Base-by-base conservation (phyloP, 2,329 filamentous ascomycete species). In the Curvularia hawaiiensis region DNA sequence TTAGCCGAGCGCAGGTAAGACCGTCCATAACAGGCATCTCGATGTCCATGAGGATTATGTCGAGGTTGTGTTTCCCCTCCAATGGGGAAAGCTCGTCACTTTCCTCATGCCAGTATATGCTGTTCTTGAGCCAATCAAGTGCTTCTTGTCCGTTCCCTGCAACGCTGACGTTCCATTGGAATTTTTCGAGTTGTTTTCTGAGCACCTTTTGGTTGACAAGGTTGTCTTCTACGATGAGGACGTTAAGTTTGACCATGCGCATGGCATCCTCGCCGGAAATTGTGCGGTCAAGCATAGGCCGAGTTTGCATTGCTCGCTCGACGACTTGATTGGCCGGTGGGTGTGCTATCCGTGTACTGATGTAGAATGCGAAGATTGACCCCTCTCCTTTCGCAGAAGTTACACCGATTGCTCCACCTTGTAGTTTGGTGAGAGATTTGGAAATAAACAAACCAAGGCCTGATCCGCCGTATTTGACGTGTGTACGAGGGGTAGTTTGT, bases 391-490 rank as follows among this genome's bases (percentile, higher is more conserved):
- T 69, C 20, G 61, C 62, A 0, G 77, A 78, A 2, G 62, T 65
- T 10, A 80, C 77, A 5, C 78, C 78, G 20, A 80, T 79, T n/a
- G 77, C 71, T 8, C 78, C 78, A 3, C 78, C 78, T 51, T 73
- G 70, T 8, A 75, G 54, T 43, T 61, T 63, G 8, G 63, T 59
- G 6, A 72, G 65, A 1, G 66, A 66, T 20, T 78, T 71, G 16
- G 75, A 77, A n/a, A 80, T 79, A 56, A 79, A 79, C 0, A 80
- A 68, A 0, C 79, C 78, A 0, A 79, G 64, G 0, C 78, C 78
- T 5, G 74, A 77, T 11, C 78, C 78, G 4, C 78, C 78, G 40
- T 80, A 80, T 14, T 73, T 71, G 10, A 73, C 60, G 20, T 75
- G 71, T 0, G 72, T 75, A 40, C 68, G 64, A 16, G 68, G 69